Conservation (phyloP, 2,329 filamentous ascomycete species). For the Beauveria brongniartii region DNA sequence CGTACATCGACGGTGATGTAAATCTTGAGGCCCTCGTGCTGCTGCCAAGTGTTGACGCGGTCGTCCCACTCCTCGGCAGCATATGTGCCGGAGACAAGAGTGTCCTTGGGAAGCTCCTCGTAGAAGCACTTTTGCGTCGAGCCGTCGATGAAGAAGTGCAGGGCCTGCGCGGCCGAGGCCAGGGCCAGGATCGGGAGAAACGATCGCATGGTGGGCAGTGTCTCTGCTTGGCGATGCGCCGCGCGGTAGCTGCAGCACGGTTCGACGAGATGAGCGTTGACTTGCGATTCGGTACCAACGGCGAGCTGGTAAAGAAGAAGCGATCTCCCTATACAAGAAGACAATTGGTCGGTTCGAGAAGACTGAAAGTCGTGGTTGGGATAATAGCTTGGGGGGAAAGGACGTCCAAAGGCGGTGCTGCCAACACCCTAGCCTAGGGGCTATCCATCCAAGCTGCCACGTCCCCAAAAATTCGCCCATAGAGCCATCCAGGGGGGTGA, state of each 20-base stretch:
- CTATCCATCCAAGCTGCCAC: conserved; percentile 39
- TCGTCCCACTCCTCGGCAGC: conserved; percentile 77
- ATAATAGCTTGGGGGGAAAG: not conserved
- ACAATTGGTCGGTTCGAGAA: not conserved
- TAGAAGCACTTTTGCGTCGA: conserved; percentile 88
- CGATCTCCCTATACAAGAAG: not conserved
- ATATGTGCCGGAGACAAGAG: conserved; percentile 90
- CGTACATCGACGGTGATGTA: conserved; percentile 82
- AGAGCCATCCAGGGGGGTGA: conserved; percentile 20
- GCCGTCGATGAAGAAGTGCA: conserved; percentile 95
- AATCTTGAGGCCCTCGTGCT: conserved; percentile 70
- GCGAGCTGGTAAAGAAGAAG: not conserved
- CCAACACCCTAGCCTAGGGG: conserved; percentile 7
- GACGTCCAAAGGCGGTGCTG: not conserved
- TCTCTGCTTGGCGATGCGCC: not conserved
- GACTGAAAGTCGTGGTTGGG: not conserved
- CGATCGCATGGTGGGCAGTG: conserved; percentile 41
- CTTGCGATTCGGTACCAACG: not conserved
- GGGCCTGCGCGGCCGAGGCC: conserved; percentile 60
- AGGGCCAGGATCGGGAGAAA: conserved; percentile 61
- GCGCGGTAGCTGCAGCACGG: not conserved
- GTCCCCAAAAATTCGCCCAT: conserved; percentile 34
- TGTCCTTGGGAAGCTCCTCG: conserved; percentile 96
- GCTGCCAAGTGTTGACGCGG: conserved; percentile 55
- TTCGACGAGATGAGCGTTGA: not conserved